Evolutionary conservation across 495 filamentous ascomycete genomes (phyloP).

Genomic region (Bombardia bombarda): DNA sequence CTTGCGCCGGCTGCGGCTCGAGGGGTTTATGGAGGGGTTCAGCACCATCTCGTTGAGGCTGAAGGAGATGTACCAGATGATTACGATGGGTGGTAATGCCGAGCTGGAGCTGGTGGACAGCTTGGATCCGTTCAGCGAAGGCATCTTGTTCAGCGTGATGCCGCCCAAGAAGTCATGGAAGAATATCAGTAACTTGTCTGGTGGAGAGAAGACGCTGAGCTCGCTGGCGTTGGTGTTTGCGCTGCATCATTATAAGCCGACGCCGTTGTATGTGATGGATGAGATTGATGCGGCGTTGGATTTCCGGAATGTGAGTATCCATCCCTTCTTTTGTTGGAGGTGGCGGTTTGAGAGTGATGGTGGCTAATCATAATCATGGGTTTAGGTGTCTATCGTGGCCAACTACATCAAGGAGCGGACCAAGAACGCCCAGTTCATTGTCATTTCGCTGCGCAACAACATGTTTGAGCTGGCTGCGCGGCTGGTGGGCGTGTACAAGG

Average conservation of each 20-base stretch:
- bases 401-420: constrained; percentile 98
- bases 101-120: constrained; percentile 95
- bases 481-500: constrained; percentile 95
- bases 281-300: constrained; percentile 98
- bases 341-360: not conserved
- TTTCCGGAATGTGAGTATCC: constrained; percentile 78
- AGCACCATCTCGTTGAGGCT: constrained; percentile 86
- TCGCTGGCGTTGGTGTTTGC: constrained; percentile 94
- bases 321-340: constrained; percentile 10
- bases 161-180: constrained; percentile 99
- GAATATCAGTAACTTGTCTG: constrained; percentile 90
- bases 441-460: constrained; percentile 96
- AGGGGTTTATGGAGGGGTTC: constrained; percentile 99
- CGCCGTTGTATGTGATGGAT: constrained; percentile 97
- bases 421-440: constrained; percentile 98
- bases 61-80: constrained; percentile 99
- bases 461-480: constrained; percentile 97
- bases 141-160: constrained; percentile 96
- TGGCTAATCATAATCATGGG: constrained; percentile 7
- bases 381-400: constrained; percentile 90
- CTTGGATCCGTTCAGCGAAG: constrained; percentile 92
- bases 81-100: constrained; percentile 98
- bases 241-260: constrained; percentile 95
- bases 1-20: constrained; percentile 76
- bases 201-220: constrained; percentile 95